These are phyloP conservation scores for Dentipellis sp. DNA, from an alignment of 768 basidiomycete species.

Conservation along the genomic window DNA sequence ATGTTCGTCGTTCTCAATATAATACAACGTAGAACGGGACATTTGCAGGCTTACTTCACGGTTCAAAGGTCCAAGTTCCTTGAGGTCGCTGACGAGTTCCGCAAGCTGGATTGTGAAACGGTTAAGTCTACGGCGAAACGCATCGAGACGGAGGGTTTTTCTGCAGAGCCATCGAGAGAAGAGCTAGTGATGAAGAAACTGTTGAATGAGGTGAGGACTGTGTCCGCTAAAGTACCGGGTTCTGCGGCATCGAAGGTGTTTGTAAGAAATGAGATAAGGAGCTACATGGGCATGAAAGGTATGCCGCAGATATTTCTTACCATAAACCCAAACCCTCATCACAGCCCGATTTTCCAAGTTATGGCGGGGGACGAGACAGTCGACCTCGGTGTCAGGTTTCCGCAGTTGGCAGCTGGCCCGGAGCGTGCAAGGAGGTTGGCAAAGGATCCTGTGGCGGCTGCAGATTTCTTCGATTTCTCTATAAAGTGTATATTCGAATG, in stretches of 20 bases:
- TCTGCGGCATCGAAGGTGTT: constrained; percentile 21
- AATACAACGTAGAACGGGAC: background rate
- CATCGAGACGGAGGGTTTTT: constrained; percentile 7
- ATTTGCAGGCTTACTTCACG: constrained; percentile 4
- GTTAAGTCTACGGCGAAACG: constrained; percentile 2
- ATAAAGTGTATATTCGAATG: too few relatives aligned
- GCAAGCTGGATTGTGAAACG: background rate
- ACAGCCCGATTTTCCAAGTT: constrained; percentile 24
- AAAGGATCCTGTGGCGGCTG: constrained; percentile 27
- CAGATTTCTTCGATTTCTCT: too few relatives aligned
- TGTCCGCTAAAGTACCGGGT: constrained; percentile 23
- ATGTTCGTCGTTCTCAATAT: background rate
- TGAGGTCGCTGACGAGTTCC: constrained; percentile 8
- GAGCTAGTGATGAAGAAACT: constrained; percentile 17
- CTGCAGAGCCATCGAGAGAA: constrained; percentile 4
- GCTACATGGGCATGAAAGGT: constrained; percentile 22
- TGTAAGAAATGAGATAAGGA: constrained; percentile 17
- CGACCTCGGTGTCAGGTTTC: constrained; percentile 15
- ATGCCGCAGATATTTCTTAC: constrained; percentile 21
- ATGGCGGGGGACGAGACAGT: constrained; percentile 14
- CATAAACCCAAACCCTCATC: constrained; percentile 15
- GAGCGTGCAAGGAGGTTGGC: constrained; percentile 19
- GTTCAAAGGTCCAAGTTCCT: constrained; percentile 11
- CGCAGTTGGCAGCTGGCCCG: constrained; percentile 8
- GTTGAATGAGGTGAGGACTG: constrained; percentile 20